These are phyloP conservation scores for Melanomma pulvis-pyrius DNA, from an alignment of 495 filamentous ascomycete genomes.

Conservation along the genomic window DNA sequence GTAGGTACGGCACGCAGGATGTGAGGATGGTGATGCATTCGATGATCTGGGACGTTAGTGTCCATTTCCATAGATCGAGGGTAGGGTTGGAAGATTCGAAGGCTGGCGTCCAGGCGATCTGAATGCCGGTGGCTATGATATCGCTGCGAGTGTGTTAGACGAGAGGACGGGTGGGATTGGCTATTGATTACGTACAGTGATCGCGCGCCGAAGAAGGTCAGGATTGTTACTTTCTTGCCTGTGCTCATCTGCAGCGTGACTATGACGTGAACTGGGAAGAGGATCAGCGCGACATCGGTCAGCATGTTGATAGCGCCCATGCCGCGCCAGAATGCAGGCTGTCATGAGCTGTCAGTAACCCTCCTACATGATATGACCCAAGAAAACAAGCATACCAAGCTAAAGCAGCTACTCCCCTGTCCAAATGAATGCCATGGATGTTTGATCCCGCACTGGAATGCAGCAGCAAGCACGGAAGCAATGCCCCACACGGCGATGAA, in stretches of 20 bases:
- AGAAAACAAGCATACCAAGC: slow-evolving; percentile 10
- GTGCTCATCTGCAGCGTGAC: slow-evolving; percentile 28
- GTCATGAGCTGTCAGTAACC: slow-evolving; percentile 9
- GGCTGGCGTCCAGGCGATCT: slow-evolving; percentile 17
- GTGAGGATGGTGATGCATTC: slow-evolving; percentile 29
- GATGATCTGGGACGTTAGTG: slow-evolving; percentile 24
- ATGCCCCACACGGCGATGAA: slow-evolving; percentile 27
- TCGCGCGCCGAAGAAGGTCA: slow-evolving; percentile 27
- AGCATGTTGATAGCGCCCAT: slow-evolving; percentile 28
- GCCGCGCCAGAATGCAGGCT: slow-evolving; percentile 30
- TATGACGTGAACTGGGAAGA: slow-evolving; percentile 30
- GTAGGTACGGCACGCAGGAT: slow-evolving; percentile 30
- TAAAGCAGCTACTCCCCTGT: slow-evolving; percentile 11
- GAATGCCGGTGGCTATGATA: slow-evolving; percentile 23
- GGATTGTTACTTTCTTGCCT: slow-evolving; percentile 25
- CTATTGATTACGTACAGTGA: slow-evolving; percentile 17
- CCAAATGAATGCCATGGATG: slow-evolving; percentile 21
- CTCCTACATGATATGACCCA: not conserved
- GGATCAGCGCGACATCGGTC: slow-evolving; percentile 24
- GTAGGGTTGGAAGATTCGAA: slow-evolving; percentile 21
- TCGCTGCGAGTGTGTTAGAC: slow-evolving; percentile 8
- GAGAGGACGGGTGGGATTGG: not conserved
- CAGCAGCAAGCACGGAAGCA: slow-evolving; percentile 11
- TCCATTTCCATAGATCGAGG: slow-evolving; percentile 27
- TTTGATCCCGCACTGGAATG: slow-evolving; percentile 23